Evolutionary conservation across 495 filamentous ascomycete genomes (phyloP), one percentile per base, ranked within the genome.

Genomic region (Neurospora africana): DNA sequence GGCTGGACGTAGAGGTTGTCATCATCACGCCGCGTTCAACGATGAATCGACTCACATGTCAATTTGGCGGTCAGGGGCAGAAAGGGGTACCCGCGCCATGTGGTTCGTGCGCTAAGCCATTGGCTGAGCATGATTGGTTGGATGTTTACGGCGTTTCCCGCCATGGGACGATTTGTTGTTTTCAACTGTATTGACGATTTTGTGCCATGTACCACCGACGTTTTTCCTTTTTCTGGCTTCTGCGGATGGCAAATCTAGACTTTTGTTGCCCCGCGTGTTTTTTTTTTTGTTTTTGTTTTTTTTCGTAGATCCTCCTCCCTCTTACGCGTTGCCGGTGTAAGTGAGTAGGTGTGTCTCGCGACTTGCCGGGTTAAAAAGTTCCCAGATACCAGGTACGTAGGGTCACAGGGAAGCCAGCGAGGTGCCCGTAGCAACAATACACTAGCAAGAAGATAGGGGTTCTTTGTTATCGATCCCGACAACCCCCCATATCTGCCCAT

Each of bases 31-130:
- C 53, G 53, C 53, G 27, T 65, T 35, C 53, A 4, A 65, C 13
- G 11, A 33, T 2, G 53, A 53, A 78, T 80, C 78, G 76, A 77
- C 77, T 78, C 78, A 80, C 79, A 80, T 78, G 78, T 79, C 78
- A 81, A 77, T 61, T 68, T 68, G 37, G 72, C 71, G 39, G 74
- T 74, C 79, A 79, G 76, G 75, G 75, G 75, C 35, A 68, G n/a
- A 44, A 36, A 40, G 35, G 33, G 43, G 61, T 37, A 47, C 36
- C 47, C 43, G 27, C 35, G 40, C 73, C 43, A 68, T 33, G 27
- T 23, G 67, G 44, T 33, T 23, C 72, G 69, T 70, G 74, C 73
- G 58, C 39, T 7, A 2, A 17, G 11, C 5, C 68, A 19, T 21
- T 78, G 53, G 53, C 15, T 65, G 2, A 33, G 13, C 5, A 30